Conservation (phyloP, 2,329 filamentous ascomycete species). For the Aspergillus arachidicola region DNA sequence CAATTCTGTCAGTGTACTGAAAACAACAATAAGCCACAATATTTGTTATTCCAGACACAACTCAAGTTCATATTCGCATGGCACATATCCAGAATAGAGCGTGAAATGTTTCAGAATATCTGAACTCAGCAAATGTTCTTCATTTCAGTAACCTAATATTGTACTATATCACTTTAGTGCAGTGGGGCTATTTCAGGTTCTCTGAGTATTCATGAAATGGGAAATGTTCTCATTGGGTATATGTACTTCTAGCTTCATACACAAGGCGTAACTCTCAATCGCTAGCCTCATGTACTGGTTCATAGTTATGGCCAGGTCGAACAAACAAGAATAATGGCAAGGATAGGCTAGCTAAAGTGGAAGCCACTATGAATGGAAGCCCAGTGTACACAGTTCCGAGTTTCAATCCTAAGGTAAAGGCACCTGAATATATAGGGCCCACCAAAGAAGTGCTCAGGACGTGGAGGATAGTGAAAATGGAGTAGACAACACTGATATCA, state of each 20-base stretch:
- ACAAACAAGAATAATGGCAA: neutral
- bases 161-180: no score
- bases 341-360: neutral
- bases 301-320: neutral
- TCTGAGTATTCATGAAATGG: no score
- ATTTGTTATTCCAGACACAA: no score
- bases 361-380: neutral
- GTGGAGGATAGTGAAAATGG: neutral
- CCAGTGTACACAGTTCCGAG: slow-evolving; percentile 3
- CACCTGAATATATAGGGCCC: slow-evolving; percentile 1
- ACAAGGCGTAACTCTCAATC: neutral
- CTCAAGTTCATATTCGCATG: no score
- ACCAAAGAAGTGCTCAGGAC: slow-evolving; percentile 3
- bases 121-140: no score
- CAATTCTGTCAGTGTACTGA: no score
- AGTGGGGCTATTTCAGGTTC: no score
- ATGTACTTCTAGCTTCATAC: neutral
- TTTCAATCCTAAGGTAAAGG: slow-evolving; percentile 3
- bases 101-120: no score
- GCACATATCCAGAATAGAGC: no score
- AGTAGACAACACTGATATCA: slow-evolving; percentile 1
- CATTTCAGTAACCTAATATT: no score
- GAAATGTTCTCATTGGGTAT: neutral
- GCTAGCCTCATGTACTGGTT: neutral
- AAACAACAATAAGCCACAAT: no score